phyloP scores from a whole-genome alignment of 768 basidiomycete species.

The Scleroderma bovista region DNA sequence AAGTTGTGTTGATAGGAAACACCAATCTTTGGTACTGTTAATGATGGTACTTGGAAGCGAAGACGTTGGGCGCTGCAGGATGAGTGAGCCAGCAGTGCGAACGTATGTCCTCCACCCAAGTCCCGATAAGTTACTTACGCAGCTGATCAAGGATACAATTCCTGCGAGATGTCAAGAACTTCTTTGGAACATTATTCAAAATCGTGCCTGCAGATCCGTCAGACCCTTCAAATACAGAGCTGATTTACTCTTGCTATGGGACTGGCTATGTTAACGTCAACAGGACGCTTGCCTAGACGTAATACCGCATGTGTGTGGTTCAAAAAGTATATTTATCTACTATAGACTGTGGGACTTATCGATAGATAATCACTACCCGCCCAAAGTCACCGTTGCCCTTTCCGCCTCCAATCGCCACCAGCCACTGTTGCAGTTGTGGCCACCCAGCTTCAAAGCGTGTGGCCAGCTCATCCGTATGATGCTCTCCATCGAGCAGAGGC shows the following conservation, averaged over 20 bases:
- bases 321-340: background rate
- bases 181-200: conserved; percentile 94
- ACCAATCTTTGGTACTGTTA: conserved; percentile 79
- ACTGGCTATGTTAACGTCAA: conserved; percentile 89
- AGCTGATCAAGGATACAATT: conserved; percentile 75
- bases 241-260: conserved; percentile 87
- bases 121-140: background rate
- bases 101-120: conserved; percentile 49
- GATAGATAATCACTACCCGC: conserved; percentile 71
- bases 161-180: conserved; percentile 70
- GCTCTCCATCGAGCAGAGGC: conserved; percentile 75
- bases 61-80: conserved; percentile 86
- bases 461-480: conserved; percentile 88
- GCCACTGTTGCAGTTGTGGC: conserved; percentile 74
- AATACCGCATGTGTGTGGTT: background rate
- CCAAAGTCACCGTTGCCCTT: conserved; percentile 65
- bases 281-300: conserved; percentile 57
- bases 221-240: conserved; percentile 48
- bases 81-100: conserved; percentile 77
- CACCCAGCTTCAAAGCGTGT: conserved; percentile 79
- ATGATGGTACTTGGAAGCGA: conserved; percentile 97
- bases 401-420: conserved; percentile 54
- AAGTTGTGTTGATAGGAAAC: conserved; percentile 87
- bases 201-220: conserved; percentile 58
- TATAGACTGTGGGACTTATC: conserved; percentile 33